Conservation (phyloP, 176 grass and related monocot genomes). For the Themeda triandra region DNA sequence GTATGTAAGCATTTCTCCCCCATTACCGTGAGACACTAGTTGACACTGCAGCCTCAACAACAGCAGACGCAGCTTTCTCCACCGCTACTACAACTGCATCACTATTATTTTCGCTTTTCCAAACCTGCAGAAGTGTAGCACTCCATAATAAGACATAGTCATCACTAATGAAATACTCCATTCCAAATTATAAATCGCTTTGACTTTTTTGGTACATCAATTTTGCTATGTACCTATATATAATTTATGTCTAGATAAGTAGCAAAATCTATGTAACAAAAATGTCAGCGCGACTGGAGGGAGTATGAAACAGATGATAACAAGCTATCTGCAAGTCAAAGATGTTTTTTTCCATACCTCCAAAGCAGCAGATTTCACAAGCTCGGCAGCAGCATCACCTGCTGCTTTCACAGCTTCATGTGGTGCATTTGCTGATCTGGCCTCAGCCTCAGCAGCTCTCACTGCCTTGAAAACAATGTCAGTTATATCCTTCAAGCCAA, state of each 20-base stretch:
- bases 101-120: constrained; percentile 67
- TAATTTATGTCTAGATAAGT: no score
- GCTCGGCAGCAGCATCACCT: constrained; percentile 95
- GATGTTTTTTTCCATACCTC: constrained; percentile 53
- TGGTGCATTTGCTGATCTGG: constrained; percentile 72
- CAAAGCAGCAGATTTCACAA: constrained; percentile 84
- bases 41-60: constrained; percentile 88
- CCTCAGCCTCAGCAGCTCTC: constrained; percentile 86
- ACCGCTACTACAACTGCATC: constrained; percentile 70
- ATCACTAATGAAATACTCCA: not conserved
- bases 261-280: no score
- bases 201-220: no score
- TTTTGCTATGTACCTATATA: no score
- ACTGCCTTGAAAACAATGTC: constrained; percentile 86
- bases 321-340: not conserved
- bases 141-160: not conserved
- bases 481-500: constrained; percentile 96
- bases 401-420: constrained; percentile 90
- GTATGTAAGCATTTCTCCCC: not conserved
- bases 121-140: constrained; percentile 51
- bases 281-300: no score
- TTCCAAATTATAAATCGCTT: no score
- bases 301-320: not conserved
- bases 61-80: constrained; percentile 77
- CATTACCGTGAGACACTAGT: constrained; percentile 82